Evolutionary conservation across 352 stramenopile species (phyloP), one percentile per base, ranked within the genome.

Genomic region (Globisporangium cystogenes): DNA sequence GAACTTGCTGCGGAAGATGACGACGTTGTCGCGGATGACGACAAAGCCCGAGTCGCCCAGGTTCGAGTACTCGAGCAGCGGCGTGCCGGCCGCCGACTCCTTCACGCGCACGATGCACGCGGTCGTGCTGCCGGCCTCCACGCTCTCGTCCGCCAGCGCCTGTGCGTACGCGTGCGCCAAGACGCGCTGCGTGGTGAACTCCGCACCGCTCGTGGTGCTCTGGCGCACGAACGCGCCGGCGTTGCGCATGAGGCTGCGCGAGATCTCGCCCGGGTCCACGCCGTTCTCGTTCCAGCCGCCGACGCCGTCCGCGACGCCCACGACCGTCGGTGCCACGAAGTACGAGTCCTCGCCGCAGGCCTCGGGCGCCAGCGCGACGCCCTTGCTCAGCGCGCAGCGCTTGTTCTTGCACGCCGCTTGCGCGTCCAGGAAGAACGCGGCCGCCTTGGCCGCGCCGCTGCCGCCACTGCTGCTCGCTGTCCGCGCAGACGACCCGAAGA

Each of bases 271-370:
- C 5, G 80, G 80, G 51, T 91, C 80, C 21, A 91, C 80, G 57
- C 74, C 74, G 53, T 89, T 91, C 33, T 91, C 80, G 62, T 91
- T 91, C 80, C 80, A 91, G 20, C 80, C 80, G 35, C 80, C 80
- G 15, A 91, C 80, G 23, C 80, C 80, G 48, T 91, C 80, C 4
- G 80, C 80, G 51, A 91, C 75, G 29, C 80, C 80, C 43, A 91
- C 64, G 42, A 87, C 66, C 14, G 72, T 72, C 1, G 68, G 67
- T 14, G 77, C 76, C 48, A 88, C 55, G 49, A 91, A 91, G 59
- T 75, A 91, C 44, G 80, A 91, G 56, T 91, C 80, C 50, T 91
- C 80, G 20, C 80, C 80, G 27, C 80, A 91, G 1, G 63, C 57
- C 15, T 76, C 62, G 7, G 80, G 75, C 50, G 79, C 74, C 4